Evolutionary conservation across 306 rosid genomes (phyloP).

Genomic region (Carpinus viminea): DNA sequence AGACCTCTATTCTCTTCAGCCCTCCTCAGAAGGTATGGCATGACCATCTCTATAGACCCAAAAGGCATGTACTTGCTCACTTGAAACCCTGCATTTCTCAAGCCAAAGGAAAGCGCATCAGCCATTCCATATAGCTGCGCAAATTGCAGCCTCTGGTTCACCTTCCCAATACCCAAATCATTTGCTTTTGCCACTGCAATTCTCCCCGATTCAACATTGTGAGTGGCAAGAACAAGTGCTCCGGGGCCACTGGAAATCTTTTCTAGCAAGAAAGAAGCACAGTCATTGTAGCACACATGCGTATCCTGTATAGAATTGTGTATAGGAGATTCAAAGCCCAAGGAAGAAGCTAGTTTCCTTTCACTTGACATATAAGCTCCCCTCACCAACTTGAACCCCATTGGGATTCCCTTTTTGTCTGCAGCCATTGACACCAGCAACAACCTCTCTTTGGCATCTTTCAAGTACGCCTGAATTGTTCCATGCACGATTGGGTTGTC

Average conservation of each 20-base stretch:
- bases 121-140: constrained; percentile 94
- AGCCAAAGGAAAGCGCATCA: constrained; percentile 77
- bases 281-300: constrained; percentile 68
- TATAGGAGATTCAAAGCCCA: constrained; percentile 71
- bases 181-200: constrained; percentile 71
- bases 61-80: constrained; percentile 97
- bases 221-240: constrained; percentile 80
- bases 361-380: constrained; percentile 96
- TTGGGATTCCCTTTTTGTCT: constrained; percentile 55
- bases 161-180: constrained; percentile 73
- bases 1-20: constrained; percentile 94
- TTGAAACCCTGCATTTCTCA: constrained; percentile 88
- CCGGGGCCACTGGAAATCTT: constrained; percentile 61
- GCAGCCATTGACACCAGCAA: constrained; percentile 44
- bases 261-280: constrained; percentile 65
- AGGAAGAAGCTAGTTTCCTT: constrained; percentile 49
- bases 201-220: constrained; percentile 85
- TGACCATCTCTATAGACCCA: constrained; percentile 72
- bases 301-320: constrained; percentile 71
- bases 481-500: constrained; percentile 57
- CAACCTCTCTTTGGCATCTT: constrained; percentile 79
- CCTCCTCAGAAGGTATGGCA: constrained; percentile 86
- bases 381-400: constrained; percentile 86
- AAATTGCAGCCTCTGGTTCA: constrained; percentile 73
- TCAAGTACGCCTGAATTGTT: constrained; percentile 77